These are phyloP conservation scores for Lachancea mirantina DNA, from an alignment of 805 yeast genomes.

Conservation along the genomic window DNA sequence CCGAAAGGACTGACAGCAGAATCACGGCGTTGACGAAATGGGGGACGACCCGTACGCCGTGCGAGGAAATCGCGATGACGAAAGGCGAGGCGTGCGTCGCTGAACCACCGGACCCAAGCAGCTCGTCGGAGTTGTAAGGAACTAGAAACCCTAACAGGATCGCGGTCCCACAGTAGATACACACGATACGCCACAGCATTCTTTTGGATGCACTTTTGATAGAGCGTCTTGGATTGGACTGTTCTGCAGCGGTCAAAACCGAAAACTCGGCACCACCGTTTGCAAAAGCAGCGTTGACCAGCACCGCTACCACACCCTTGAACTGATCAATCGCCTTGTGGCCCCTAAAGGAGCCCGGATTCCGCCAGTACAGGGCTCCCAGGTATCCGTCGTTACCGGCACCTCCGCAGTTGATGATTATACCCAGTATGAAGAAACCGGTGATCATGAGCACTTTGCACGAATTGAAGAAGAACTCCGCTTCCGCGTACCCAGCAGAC, in stretches of 20 bases:
- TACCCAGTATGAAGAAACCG: constrained; percentile 51
- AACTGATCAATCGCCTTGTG: constrained; percentile 36
- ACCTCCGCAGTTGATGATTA: constrained; percentile 38
- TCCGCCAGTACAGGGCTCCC: constrained; percentile 44
- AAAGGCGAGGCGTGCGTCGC: constrained; percentile 58
- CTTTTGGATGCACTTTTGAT: constrained; percentile 51
- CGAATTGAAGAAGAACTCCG: constrained; percentile 57
- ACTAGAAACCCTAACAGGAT: constrained; percentile 46
- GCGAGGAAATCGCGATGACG: constrained; percentile 53
- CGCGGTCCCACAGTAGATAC: constrained; percentile 43
- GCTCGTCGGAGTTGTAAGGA: constrained; percentile 40
- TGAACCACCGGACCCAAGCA: constrained; percentile 36
- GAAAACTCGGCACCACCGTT: constrained; percentile 57
- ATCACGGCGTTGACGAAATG: constrained; percentile 69
- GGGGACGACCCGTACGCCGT: constrained; percentile 59
- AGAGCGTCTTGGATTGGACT: constrained; percentile 46
- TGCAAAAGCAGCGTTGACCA: constrained; percentile 52
- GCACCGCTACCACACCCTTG: constrained; percentile 47
- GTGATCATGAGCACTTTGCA: constrained; percentile 55
- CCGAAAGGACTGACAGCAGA: constrained; percentile 63
- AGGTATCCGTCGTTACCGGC: constrained; percentile 39
- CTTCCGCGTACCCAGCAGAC: constrained; percentile 52
- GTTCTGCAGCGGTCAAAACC: constrained; percentile 58
- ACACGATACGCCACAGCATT: constrained; percentile 47
- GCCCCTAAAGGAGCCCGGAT: constrained; percentile 47